These are phyloP conservation scores for Clarkia xantiana DNA, from an alignment of 345 rosid genomes.

Conservation along the genomic window DNA sequence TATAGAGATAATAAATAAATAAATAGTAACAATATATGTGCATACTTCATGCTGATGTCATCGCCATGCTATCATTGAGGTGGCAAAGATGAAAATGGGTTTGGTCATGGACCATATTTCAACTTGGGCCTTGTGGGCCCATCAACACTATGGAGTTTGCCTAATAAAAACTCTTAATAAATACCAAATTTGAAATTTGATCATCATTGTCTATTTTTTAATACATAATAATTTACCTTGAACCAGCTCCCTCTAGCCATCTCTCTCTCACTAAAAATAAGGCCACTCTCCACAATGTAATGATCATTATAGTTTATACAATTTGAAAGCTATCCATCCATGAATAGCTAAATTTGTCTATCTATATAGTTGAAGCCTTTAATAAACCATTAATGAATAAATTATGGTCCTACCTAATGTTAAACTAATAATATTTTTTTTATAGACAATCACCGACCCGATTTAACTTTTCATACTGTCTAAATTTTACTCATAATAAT, in stretches of 20 bases:
- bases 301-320: neutral
- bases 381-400: no score
- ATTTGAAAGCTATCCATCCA: constrained; percentile 1
- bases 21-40: neutral
- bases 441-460: no score
- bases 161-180: constrained; percentile 15
- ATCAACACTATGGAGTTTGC: constrained; percentile 16
- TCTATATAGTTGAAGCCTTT: no score
- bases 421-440: no score
- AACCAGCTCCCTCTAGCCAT: no score
- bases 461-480: no score
- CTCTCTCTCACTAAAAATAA: neutral
- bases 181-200: neutral
- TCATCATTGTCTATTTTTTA: neutral
- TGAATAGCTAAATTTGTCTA: no score
- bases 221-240: no score
- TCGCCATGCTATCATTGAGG: constrained; percentile 35
- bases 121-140: constrained; percentile 7
- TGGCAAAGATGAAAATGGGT: constrained; percentile 33
- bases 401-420: no score
- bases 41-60: constrained; percentile 60
- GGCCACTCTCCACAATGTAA: neutral
- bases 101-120: constrained; percentile 35
- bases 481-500: no score
- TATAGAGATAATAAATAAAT: neutral